A percentile compares a stretch with the other conserved stretches of the same genome.
Conservation (phyloP, 768 basidiomycete species). For the Dioszegia hungarica region DNA sequence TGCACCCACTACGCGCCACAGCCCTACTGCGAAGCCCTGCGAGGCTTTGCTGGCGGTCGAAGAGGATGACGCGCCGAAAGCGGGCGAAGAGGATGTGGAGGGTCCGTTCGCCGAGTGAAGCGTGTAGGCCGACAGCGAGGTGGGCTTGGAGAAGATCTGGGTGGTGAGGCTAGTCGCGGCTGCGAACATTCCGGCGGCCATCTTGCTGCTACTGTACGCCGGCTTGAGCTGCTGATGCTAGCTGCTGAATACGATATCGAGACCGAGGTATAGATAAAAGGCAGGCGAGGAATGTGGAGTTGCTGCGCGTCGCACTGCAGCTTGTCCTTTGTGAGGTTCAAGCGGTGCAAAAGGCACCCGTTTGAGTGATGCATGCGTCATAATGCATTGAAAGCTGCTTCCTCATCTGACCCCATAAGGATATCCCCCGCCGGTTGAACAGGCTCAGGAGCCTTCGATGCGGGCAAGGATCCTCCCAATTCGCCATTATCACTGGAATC, state of each 20-base stretch:
- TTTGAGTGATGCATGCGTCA: too few species aligned
- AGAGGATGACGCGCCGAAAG: constrained; percentile 22
- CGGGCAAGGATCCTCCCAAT: neutral
- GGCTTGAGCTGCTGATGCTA: neutral
- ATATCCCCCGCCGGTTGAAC: neutral
- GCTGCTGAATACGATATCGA: neutral
- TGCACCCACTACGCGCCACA: constrained; percentile 84
- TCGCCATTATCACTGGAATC: neutral
- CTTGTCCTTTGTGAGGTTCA: too few species aligned
- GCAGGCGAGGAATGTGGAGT: too few species aligned
- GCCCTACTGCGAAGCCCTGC: constrained; percentile 63
- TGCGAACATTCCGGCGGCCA: constrained; percentile 20
- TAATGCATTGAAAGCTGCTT: neutral
- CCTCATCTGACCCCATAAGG: neutral
- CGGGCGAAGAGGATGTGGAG: constrained; percentile 10
- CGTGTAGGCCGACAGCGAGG: constrained; percentile 28
- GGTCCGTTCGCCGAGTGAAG: constrained; percentile 10
- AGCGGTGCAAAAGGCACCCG: too few species aligned
- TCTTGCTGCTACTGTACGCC: neutral
- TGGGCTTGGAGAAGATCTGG: constrained; percentile 23
- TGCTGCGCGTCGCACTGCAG: too few species aligned
- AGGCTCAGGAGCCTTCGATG: too few species aligned
- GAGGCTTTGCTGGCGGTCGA: neutral
- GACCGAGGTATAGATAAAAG: too few species aligned
- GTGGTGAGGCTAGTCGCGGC: constrained; percentile 18